phyloP scores from a whole-genome alignment of 768 basidiomycete genomes.

The Trametes villosa region DNA sequence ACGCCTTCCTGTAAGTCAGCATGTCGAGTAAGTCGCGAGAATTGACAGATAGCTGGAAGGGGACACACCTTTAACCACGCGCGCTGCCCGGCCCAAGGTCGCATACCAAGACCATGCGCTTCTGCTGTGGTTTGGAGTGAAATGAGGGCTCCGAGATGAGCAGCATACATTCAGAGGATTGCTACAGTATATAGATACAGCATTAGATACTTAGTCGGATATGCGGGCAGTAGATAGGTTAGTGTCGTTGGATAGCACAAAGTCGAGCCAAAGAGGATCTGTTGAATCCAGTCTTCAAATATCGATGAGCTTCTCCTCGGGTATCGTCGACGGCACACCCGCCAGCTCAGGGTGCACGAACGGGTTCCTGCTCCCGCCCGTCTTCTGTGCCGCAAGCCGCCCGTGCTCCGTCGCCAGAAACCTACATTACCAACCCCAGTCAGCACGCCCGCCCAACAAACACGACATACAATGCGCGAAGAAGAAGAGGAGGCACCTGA shows the following conservation, averaged over 20 bases:
- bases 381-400: constrained; percentile 29
- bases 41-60: too few species aligned
- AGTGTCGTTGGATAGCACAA: not conserved
- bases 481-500: constrained; percentile 51
- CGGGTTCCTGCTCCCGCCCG: constrained; percentile 24
- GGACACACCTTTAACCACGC: too few species aligned
- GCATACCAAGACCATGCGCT: too few species aligned
- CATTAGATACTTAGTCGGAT: not conserved
- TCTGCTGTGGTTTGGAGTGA: too few species aligned
- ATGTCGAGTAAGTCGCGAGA: too few species aligned
- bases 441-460: not conserved
- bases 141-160: too few species aligned
- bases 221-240: not conserved
- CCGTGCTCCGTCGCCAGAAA: constrained; percentile 28
- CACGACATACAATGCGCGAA: not conserved
- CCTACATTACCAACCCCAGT: constrained; percentile 5
- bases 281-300: not conserved
- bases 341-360: constrained; percentile 15
- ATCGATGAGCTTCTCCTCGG: constrained; percentile 13
- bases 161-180: too few species aligned
- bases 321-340: not conserved
- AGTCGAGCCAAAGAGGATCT: not conserved
- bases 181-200: constrained; percentile 2
- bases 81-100: too few species aligned
- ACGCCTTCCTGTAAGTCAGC: too few species aligned